Base-by-base conservation (phyloP, 2,329 filamentous ascomycete genomes). In the Microthyrium microscopicum region DNA sequence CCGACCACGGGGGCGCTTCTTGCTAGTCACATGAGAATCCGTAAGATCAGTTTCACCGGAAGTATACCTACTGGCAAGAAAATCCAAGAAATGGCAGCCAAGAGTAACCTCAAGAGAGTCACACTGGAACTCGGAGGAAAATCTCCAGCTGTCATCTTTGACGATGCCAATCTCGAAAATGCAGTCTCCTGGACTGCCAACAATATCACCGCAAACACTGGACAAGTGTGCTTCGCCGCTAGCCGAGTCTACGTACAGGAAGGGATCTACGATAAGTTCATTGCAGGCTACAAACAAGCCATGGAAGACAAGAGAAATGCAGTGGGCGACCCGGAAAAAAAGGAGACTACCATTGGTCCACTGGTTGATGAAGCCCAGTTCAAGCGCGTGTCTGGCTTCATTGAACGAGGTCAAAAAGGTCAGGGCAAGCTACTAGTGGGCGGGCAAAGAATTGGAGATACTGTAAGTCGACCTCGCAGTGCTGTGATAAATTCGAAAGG, bases 51-150 rank as follows among this genome's bases (percentile, higher is more conserved):
- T 5, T 61, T 61, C 44, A 61, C 58, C 0, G 58, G 58, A 11
- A 51, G 46, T 18, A 54, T 53, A 16, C 41, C 21, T 38, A 57
- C 26, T 33, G 57, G 48, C 5, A 57, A 55, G 37, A 51, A 52
- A 26, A 55, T 61, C 31, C 51, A 56, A 34, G 47, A 54, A 31
- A 52, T 53, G 38, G 55, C 56, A 4, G 51, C 55, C 3, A 52
- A 54, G 17, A 53, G 46, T 1, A 60, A 60, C 33, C 43, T 61
- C 5, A 61, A 61, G 45, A 46, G 51, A 15, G 52, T 60, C 4
- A 58, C 53, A 0, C 51, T 61, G 9, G 58, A 61, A 39, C 47
- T 60, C 1, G 58, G 58, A 13, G 59, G 59, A 12, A 62, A 62
- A 40, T 53, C 48, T 6, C 58, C 59, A 0, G 52, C 53, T 2